These are phyloP conservation scores for Jasminum sambac DNA, from an alignment of 257 asterid genomes.

Conservation along the genomic window DNA sequence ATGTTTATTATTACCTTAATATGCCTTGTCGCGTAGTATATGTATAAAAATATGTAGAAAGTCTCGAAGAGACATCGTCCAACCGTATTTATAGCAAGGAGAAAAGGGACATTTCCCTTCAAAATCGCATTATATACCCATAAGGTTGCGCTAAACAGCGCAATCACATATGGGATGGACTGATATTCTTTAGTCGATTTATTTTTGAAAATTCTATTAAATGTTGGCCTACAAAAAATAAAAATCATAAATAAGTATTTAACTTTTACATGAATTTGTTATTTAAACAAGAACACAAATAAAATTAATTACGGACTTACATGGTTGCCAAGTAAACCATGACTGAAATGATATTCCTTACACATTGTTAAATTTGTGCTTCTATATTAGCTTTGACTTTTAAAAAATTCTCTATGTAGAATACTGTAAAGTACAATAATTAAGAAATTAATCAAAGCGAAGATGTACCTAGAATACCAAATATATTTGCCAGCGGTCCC, in stretches of 20 bases:
- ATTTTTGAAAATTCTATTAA: conserved; percentile 53
- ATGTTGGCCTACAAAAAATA: conserved; percentile 58
- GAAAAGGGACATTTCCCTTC: conserved; percentile 53
- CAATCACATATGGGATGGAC: no score
- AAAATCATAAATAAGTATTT: no score
- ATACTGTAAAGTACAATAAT: not conserved
- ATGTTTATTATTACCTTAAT: conserved; percentile 45
- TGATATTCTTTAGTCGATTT: conserved; percentile 75
- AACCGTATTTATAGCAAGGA: conserved; percentile 64
- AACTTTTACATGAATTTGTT: no score
- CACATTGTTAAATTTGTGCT: no score
- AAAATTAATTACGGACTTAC: no score
- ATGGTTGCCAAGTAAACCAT: conserved; percentile 71
- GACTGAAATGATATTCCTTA: conserved; percentile 55
- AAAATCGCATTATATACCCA: conserved; percentile 78
- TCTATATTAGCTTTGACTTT: no score
- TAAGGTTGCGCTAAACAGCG: conserved; percentile 72
- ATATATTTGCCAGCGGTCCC: conserved; percentile 31
- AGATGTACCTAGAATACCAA: conserved; percentile 43
- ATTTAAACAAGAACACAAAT: no score
- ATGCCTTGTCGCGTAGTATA: conserved; percentile 46
- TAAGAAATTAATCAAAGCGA: no score
- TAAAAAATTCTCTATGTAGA: no score
- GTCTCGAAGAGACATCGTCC: conserved; percentile 60
- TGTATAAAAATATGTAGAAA: conserved; percentile 44